phyloP scores from a whole-genome alignment of 1,284 basidiomycete genomes.

The Apiotrichum domesticum region DNA sequence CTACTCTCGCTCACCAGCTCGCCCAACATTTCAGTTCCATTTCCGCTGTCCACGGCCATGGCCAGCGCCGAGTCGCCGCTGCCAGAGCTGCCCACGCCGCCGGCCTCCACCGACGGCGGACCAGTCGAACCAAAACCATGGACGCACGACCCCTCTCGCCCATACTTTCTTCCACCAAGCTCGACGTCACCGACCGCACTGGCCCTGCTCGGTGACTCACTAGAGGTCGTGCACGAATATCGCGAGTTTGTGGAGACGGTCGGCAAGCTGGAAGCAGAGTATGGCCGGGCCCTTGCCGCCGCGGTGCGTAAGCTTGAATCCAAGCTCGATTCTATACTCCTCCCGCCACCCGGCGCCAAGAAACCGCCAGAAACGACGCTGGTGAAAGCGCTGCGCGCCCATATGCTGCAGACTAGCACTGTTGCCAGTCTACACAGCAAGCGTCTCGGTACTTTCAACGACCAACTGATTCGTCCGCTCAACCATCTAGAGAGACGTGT shows the following conservation, averaged over 20 bases:
- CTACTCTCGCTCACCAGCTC: too few relatives aligned
- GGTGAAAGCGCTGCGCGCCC: constrained; percentile 10
- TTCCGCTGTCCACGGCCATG: too few relatives aligned
- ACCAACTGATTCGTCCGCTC: constrained; percentile 17
- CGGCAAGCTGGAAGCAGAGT: constrained; percentile 17
- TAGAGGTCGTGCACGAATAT: constrained; percentile 19
- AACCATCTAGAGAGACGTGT: constrained; percentile 11
- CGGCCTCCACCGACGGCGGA: too few relatives aligned
- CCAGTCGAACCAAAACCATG: constrained; percentile 5
- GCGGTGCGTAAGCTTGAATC: constrained; percentile 18
- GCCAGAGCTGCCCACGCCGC: too few relatives aligned
- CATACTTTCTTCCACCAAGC: constrained; percentile 16
- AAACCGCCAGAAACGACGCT: constrained; percentile 12
- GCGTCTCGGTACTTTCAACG: constrained; percentile 8
- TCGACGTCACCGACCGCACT: background rate
- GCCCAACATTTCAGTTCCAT: too few relatives aligned
- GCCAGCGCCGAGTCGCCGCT: too few relatives aligned
- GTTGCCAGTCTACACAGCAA: constrained; percentile 16
- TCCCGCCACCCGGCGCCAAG: constrained; percentile 5
- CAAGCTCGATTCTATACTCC: constrained; percentile 6
- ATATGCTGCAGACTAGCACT: constrained; percentile 12
- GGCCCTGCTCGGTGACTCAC: constrained; percentile 12
- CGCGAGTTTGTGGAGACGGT: constrained; percentile 21
- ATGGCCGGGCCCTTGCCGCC: constrained; percentile 11
- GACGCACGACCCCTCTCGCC: constrained; percentile 12